Percentiles rank a stretch among this genome's conserved stretches.
Conservation (phyloP, 306 rosid species). For the Albizia julibrissin region DNA sequence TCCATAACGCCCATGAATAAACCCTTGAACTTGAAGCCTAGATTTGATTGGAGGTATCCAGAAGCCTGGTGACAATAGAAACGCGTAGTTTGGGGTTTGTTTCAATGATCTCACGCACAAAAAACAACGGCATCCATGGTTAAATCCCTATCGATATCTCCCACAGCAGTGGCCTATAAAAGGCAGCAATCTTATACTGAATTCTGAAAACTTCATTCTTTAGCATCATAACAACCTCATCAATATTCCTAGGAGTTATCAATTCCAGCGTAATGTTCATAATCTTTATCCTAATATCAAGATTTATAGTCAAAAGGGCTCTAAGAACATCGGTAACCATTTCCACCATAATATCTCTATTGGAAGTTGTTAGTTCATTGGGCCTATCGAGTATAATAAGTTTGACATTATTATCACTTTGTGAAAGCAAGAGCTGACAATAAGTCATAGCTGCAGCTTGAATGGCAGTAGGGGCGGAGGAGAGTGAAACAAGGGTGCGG, state of each 20-base stretch:
- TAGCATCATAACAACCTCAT: slow-evolving; percentile 90
- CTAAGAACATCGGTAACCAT: slow-evolving; percentile 90
- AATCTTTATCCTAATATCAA: slow-evolving; percentile 84
- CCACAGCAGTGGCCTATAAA: slow-evolving; percentile 90
- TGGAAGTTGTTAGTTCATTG: slow-evolving; percentile 69
- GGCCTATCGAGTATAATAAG: slow-evolving; percentile 85
- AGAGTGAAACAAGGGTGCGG: slow-evolving; percentile 77
- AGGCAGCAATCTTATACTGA: slow-evolving; percentile 90
- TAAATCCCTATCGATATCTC: slow-evolving; percentile 78
- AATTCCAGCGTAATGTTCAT: slow-evolving; percentile 84
- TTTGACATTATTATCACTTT: slow-evolving; percentile 92
- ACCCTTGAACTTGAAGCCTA: slow-evolving; percentile 77
- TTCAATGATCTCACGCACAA: slow-evolving; percentile 92
- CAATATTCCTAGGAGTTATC: slow-evolving; percentile 75
- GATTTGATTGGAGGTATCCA: slow-evolving; percentile 91
- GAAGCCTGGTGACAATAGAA: slow-evolving; percentile 80
- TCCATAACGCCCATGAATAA: slow-evolving; percentile 66
- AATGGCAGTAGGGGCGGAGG: slow-evolving; percentile 92
- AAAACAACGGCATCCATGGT: slow-evolving; percentile 86
- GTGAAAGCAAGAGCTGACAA: slow-evolving; percentile 78
- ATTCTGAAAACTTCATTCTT: slow-evolving; percentile 95
- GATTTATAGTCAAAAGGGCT: slow-evolving; percentile 79
- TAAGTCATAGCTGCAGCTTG: slow-evolving; percentile 83
- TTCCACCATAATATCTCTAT: slow-evolving; percentile 89
- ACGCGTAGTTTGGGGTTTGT: slow-evolving; percentile 88